phyloP scores from a whole-genome alignment of 2,329 filamentous ascomycete genomes.

The Mycosphaerella sp. region DNA sequence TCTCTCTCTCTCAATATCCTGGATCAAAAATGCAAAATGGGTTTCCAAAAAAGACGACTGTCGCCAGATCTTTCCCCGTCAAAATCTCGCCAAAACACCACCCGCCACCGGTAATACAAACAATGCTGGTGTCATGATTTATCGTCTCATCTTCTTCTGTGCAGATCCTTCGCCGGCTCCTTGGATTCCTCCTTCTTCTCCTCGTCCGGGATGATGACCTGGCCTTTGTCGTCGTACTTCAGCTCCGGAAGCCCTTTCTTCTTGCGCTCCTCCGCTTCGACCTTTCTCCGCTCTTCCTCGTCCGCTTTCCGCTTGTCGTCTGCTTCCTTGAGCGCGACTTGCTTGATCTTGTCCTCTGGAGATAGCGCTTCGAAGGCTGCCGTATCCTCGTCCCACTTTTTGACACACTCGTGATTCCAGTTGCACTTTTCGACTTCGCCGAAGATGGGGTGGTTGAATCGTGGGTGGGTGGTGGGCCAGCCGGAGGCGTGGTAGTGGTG shows the following conservation, averaged over 20 bases:
- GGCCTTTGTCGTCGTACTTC: conserved; percentile 7
- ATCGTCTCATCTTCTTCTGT: conserved; percentile 6
- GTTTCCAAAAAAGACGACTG: neutral
- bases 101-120: neutral
- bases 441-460: conserved; percentile 62
- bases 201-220: conserved; percentile 8
- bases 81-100: neutral
- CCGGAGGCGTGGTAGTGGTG: conserved; percentile 70
- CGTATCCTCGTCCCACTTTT: conserved; percentile 59
- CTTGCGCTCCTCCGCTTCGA: conserved; percentile 20
- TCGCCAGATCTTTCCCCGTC: neutral
- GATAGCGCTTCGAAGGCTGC: conserved; percentile 54
- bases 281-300: conserved; percentile 19
- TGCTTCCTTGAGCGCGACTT: conserved; percentile 32
- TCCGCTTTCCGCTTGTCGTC: conserved; percentile 21
- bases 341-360: conserved; percentile 54
- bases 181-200: conserved; percentile 5
- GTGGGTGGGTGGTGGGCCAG: conserved; percentile 62
- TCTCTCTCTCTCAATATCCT: neutral
- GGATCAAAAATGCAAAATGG: neutral
- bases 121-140: neutral
- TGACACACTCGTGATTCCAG: conserved; percentile 60
- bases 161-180: conserved; percentile 6
- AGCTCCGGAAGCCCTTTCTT: conserved; percentile 16
- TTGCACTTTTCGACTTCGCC: conserved; percentile 67